These are phyloP conservation scores for Saccharomycopsis sp. DNA, from an alignment of 805 yeast genomes.

Conservation along the genomic window DNA sequence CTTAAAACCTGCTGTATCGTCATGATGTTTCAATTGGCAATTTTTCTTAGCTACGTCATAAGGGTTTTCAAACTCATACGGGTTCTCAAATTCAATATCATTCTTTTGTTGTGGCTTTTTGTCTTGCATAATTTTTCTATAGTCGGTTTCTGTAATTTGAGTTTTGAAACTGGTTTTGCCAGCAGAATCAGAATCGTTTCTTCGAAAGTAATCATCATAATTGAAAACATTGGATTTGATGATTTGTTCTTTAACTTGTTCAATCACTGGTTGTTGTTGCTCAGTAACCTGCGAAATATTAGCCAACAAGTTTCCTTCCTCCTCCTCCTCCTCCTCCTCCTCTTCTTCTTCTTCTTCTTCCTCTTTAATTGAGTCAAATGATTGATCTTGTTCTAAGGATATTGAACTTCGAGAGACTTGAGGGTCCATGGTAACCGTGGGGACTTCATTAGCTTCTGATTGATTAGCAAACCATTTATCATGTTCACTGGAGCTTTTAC, in stretches of 20 bases:
- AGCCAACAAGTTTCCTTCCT: background rate
- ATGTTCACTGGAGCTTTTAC: background rate
- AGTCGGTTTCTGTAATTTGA: slow-evolving; percentile 2
- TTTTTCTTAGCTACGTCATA: too few species aligned
- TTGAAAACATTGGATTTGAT: slow-evolving; percentile 1
- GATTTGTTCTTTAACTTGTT: background rate
- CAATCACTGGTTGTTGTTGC: background rate
- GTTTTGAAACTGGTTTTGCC: slow-evolving; percentile 11
- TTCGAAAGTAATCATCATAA: background rate
- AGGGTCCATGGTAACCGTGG: background rate
- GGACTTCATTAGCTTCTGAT: background rate
- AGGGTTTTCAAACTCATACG: background rate
- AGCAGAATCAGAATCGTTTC: background rate
- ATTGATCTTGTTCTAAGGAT: too few species aligned
- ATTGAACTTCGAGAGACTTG: background rate
- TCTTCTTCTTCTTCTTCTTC: background rate
- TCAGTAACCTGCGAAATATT: background rate
- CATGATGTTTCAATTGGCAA: too few species aligned
- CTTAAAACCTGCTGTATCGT: too few species aligned
- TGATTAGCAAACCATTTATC: background rate
- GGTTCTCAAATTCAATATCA: background rate
- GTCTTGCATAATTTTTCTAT: background rate
- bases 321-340: background rate
- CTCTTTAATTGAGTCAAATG: background rate
- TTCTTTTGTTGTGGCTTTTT: background rate